Conservation (phyloP, 345 rosid genomes). For the Atalantia buxifolia region DNA sequence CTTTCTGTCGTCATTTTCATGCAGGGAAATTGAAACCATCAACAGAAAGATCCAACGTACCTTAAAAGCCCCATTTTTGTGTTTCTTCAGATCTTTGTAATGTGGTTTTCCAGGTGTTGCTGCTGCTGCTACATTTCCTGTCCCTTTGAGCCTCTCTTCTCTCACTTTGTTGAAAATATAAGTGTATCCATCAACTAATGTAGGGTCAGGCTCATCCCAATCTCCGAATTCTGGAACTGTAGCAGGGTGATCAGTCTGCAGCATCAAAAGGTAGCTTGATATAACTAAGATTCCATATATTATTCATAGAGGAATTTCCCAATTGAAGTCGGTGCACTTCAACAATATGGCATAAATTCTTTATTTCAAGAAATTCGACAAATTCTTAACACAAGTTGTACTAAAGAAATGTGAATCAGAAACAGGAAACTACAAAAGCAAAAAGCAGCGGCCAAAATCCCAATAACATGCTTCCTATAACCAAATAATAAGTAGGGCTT, state of each 20-base stretch:
- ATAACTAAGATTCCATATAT: not conserved
- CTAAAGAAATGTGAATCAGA: not conserved
- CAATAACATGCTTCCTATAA: too few relatives aligned
- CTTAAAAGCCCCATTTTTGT: not conserved
- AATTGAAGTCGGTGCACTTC: not conserved
- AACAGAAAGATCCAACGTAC: not conserved
- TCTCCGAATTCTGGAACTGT: slow-evolving; percentile 39
- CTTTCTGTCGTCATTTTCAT: too few relatives aligned
- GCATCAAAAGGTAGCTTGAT: not conserved
- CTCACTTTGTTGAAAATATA: slow-evolving; percentile 27
- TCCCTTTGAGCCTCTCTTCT: slow-evolving; percentile 25
- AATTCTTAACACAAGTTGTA: not conserved
- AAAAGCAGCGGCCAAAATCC: too few relatives aligned
- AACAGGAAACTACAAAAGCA: too few relatives aligned
- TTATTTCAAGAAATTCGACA: not conserved
- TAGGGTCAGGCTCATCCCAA: slow-evolving; percentile 37
- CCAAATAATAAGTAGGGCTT: too few relatives aligned
- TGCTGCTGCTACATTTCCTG: not conserved
- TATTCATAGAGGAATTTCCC: not conserved
- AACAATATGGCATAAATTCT: not conserved
- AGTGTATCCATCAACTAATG: slow-evolving; percentile 29
- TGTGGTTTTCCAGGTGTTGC: not conserved
- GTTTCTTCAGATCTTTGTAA: not conserved
- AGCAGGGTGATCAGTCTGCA: slow-evolving; percentile 21
- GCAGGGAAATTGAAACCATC: not conserved